Conservation (phyloP, 83 land plant genomes). For the Isoetes engelmannii region DNA sequence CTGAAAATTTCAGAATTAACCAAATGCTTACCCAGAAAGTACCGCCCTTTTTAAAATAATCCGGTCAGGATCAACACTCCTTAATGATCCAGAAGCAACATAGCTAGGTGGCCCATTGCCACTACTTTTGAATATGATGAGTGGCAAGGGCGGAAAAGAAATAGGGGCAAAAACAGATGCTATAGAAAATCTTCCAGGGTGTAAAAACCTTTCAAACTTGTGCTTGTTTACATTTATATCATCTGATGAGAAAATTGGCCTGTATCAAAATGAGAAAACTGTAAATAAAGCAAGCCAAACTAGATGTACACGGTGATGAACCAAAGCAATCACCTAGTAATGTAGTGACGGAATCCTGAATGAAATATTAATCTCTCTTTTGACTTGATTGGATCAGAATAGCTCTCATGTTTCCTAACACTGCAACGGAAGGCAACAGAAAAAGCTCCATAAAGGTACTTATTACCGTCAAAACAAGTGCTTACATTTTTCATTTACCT, state of each 20-base stretch:
- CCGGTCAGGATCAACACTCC: constrained; percentile 68
- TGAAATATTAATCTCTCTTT: constrained; percentile 75
- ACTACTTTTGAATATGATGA: constrained; percentile 48
- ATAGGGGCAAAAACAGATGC: constrained; percentile 87
- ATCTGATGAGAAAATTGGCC: constrained; percentile 94
- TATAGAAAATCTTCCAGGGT: constrained; percentile 75
- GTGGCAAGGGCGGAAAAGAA: constrained; percentile 62
- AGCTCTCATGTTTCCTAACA: constrained; percentile 74
- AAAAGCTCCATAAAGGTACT: constrained; percentile 12
- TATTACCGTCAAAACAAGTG: neutral
- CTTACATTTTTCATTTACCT: constrained; percentile 39
- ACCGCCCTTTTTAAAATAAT: constrained; percentile 76
- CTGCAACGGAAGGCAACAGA: constrained; percentile 34
- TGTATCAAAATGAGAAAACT: constrained; percentile 26
- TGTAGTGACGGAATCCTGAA: constrained; percentile 79
- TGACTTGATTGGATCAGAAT: constrained; percentile 67
- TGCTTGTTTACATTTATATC: constrained; percentile 80
- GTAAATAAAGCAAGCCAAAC: neutral
- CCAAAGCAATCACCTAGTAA: constrained; percentile 45
- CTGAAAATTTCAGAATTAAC: neutral
- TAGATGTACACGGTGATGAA: neutral
- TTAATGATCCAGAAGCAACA: constrained; percentile 74
- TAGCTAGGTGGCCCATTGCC: constrained; percentile 28
- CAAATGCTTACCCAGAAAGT: constrained; percentile 65
- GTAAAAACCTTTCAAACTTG: constrained; percentile 92